Evolutionary conservation across 129 eudicot genomes (phyloP).

Genomic region (Scalesia atractyloides): DNA sequence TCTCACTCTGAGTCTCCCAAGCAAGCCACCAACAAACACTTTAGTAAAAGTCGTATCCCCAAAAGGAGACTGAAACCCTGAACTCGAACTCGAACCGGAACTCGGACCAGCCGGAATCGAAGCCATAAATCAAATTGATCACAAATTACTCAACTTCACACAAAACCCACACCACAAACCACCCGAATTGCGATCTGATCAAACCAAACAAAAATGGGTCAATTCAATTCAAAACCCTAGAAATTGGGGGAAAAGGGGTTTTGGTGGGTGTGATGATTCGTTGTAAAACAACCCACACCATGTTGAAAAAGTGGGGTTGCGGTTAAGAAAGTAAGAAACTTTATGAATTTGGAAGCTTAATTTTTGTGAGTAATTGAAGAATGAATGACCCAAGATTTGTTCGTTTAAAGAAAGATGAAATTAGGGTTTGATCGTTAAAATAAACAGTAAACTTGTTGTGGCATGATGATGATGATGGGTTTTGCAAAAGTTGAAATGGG

Average conservation of each 20-base stretch:
- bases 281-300: conserved; percentile 14
- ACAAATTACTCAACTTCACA: not conserved
- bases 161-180: conserved; percentile 3
- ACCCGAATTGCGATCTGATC: conserved; percentile 2
- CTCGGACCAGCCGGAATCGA: conserved; percentile 50
- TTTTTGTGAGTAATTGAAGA: conserved; percentile 9
- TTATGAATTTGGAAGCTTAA: not conserved
- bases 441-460: conserved; percentile 16
- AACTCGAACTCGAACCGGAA: conserved; percentile 72
- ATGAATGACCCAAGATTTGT: conserved; percentile 2
- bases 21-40: conserved; percentile 96
- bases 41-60: conserved; percentile 92
- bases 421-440: conserved; percentile 11
- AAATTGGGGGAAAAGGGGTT: conserved; percentile 22
- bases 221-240: conserved; percentile 1
- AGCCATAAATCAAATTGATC: conserved; percentile 37
- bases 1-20: conserved; percentile 95
- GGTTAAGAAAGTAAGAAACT: not conserved
- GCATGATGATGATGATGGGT: conserved; percentile 30
- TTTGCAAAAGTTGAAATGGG: conserved; percentile 17
- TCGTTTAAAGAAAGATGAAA: conserved; percentile 1
- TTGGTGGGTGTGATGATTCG: conserved; percentile 26
- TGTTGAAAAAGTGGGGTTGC: conserved; percentile 22
- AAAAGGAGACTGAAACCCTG: conserved; percentile 79
- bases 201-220: not conserved